Evolutionary conservation across 257 asterid genomes (phyloP), one percentile per base, ranked within the genome.

Genomic region (Verbena officinalis): DNA sequence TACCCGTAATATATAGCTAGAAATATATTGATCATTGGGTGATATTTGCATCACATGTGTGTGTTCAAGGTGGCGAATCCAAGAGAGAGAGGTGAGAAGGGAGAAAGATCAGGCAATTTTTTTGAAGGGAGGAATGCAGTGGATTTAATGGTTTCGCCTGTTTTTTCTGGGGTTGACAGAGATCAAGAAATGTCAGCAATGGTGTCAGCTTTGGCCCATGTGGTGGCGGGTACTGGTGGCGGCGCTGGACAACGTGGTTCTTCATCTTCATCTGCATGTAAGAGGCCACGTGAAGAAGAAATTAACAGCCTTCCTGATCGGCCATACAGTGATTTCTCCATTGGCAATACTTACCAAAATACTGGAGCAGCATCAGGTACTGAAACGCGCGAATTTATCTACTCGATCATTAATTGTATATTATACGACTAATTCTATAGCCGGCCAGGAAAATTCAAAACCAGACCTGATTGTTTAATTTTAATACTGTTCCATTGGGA

Each of bases 161-260:
- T 57, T 69, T 13, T 74, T 5, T 40, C 50, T 14, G 75, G 74
- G 44, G 1, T 72, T 1, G 20, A 52, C 33, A 72, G 72, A 49
- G 80, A 69, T 40, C 49, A 24, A 7, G 80, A 75, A 20, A 84
- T 76, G 80, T 78, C 82, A 0, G 80, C 71, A 0, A 86, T 86
- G 79, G 91, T 86, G 30, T 86, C 87, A 0, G 95, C 95, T 43
- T 54, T 86, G 55, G 62, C 81, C 19, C 81, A 64, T 64, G 95
- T 81, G 42, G 74, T 84, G 45, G 82, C 82, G 59, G 70, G 70
- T 16, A 53, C 38, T 15, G 68, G 51, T 16, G 36, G 10, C 51
- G 52, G 22, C 1, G 81, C 57, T 8, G 67, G 33, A 4, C 45
- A 60, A 12, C 44, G 52, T 0, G 33, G 33, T 27, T 27, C 2